Percentiles rank a stretch among this genome's conserved stretches.
phyloP scores from a whole-genome alignment of 1,139 yeast genomes.

The Kurtzmaniella quercitrusa region DNA sequence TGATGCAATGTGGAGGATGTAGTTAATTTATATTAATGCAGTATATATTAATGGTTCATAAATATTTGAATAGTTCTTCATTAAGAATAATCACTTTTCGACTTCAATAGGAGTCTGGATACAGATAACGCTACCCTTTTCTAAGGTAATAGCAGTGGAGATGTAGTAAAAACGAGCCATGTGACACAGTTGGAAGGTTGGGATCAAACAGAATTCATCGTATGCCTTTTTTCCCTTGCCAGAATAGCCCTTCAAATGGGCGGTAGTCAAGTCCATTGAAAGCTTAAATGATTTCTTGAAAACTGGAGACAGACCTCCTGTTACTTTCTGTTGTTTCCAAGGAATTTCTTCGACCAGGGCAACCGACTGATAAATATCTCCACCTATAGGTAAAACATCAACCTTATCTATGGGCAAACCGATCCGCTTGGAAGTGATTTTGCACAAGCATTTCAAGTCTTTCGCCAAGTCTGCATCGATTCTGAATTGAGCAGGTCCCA shows the following conservation, averaged over 20 bases:
- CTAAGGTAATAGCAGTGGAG: slow-evolving; percentile 25
- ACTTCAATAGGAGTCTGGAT: slow-evolving; percentile 36
- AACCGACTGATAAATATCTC: not conserved
- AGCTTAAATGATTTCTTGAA: not conserved
- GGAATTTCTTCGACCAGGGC: not conserved
- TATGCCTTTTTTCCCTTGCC: not conserved
- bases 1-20: slow-evolving; percentile 67
- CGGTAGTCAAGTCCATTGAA: not conserved
- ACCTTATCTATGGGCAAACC: slow-evolving; percentile 19
- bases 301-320: not conserved
- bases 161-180: slow-evolving; percentile 33
- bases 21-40: slow-evolving; percentile 26
- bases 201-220: slow-evolving; percentile 27
- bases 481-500: slow-evolving; percentile 24
- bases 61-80: not conserved
- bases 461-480: slow-evolving; percentile 27
- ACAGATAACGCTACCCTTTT: slow-evolving; percentile 27
- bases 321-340: slow-evolving; percentile 2
- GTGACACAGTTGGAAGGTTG: slow-evolving; percentile 37
- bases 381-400: slow-evolving; percentile 4
- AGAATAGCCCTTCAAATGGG: not conserved
- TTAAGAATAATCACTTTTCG: slow-evolving; percentile 12
- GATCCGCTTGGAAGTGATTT: slow-evolving; percentile 24
- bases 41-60: not conserved
- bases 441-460: slow-evolving; percentile 28